A percentile compares a stretch with the other conserved stretches of the same genome.
Evolutionary conservation across 2,329 filamentous ascomycete species (phyloP).

Genomic region (Pyrenophora teres): DNA sequence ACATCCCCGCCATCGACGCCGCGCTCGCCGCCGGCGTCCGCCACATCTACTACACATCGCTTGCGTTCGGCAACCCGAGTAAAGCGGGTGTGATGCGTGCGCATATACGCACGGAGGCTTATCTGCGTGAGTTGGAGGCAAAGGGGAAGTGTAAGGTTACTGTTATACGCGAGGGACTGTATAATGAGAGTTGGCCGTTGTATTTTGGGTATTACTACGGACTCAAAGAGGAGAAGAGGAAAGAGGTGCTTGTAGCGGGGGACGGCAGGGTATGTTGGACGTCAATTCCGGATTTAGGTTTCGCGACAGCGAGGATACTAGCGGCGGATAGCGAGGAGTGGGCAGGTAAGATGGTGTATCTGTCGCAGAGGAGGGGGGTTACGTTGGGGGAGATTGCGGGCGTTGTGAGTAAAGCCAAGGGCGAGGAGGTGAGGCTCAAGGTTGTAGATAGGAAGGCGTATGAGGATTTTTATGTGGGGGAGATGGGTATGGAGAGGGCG

Average conservation of each 20-base stretch:
- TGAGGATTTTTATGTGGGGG: conserved; percentile 48
- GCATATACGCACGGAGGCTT: conserved; percentile 53
- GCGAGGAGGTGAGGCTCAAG: conserved; percentile 43
- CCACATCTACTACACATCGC: conserved; percentile 54
- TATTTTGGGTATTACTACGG: conserved; percentile 53
- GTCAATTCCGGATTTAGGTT: conserved; percentile 50
- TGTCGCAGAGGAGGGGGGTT: conserved; percentile 39
- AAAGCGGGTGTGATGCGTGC: conserved; percentile 53
- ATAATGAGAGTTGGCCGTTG: conserved; percentile 55
- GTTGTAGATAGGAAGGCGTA: conserved; percentile 48
- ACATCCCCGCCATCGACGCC: conserved; percentile 51
- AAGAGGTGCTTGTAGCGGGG: conserved; percentile 48
- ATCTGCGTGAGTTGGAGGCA: conserved; percentile 40
- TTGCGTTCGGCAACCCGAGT: conserved; percentile 50
- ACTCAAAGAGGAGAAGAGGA: conserved; percentile 41
- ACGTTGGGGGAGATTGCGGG: conserved; percentile 37
- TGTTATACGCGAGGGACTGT: conserved; percentile 52
- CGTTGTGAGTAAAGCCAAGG: conserved; percentile 33
- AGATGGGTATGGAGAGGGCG: conserved; percentile 43
- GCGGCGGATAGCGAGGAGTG: conserved; percentile 37
- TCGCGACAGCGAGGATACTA: conserved; percentile 50
- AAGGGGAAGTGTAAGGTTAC: conserved; percentile 35
- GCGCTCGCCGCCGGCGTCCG: conserved; percentile 49
- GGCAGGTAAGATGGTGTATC: conserved; percentile 47
- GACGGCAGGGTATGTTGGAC: conserved; percentile 53